Conservation (phyloP, 768 basidiomycete genomes). For the Naganishia friedmannii region DNA sequence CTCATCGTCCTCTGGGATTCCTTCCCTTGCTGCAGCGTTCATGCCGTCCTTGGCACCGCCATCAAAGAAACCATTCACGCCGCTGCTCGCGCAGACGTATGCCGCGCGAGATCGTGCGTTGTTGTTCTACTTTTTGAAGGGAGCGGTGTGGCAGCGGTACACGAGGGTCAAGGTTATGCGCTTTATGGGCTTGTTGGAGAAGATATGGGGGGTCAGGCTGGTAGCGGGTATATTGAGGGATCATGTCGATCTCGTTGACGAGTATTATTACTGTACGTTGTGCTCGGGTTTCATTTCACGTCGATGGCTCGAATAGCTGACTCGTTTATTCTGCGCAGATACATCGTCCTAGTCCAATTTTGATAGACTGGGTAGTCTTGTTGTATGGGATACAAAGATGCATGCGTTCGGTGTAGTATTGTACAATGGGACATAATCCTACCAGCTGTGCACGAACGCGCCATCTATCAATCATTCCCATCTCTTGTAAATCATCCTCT, state of each 20-base stretch:
- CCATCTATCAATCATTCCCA: background rate
- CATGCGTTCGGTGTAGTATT: constrained; percentile 2
- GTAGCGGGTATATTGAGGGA: constrained; percentile 45
- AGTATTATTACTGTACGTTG: constrained; percentile 50
- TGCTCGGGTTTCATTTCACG: background rate
- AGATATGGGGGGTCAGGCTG: constrained; percentile 42
- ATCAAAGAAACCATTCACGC: constrained; percentile 59
- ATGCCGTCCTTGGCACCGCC: background rate
- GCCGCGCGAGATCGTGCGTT: constrained; percentile 77
- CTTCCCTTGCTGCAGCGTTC: background rate
- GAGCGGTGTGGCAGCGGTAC: constrained; percentile 67
- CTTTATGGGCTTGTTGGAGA: constrained; percentile 35
- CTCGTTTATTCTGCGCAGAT: background rate
- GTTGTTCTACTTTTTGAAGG: constrained; percentile 78
- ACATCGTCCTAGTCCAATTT: background rate
- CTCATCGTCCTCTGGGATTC: background rate
- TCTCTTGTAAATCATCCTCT: background rate
- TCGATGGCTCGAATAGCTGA: background rate
- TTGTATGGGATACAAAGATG: constrained; percentile 22
- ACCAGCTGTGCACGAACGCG: background rate
- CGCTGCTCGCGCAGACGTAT: constrained; percentile 61
- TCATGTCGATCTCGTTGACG: constrained; percentile 48
- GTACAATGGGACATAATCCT: background rate
- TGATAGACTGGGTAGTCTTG: background rate
- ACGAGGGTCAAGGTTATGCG: constrained; percentile 45